Conservation (phyloP, 1,139 yeast species). For the Saccharomyces hybrid region DNA sequence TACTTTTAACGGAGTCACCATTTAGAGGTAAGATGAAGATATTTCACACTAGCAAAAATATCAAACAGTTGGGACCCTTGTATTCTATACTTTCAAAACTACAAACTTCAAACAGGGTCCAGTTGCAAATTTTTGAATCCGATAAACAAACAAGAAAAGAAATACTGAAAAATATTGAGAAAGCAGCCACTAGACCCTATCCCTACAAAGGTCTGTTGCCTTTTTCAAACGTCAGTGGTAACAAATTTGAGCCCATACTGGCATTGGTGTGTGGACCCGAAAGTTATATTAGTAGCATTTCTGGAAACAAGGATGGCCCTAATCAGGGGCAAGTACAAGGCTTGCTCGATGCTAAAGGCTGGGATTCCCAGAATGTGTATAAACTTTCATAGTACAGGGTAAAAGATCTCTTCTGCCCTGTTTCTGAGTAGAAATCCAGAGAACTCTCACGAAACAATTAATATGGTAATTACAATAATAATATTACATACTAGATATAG, state of each 20-base stretch:
- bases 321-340: conserved; percentile 66
- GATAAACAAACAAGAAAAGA: too few species aligned
- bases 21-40: too few species aligned
- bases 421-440: too few species aligned
- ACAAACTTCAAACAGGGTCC: too few species aligned
- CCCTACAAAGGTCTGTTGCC: conserved; percentile 11
- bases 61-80: too few species aligned
- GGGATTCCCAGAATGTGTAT: conserved; percentile 60
- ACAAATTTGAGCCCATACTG: conserved; percentile 13
- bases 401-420: too few species aligned
- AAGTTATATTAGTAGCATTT: conserved; percentile 61
- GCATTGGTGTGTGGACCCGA: conserved; percentile 83
- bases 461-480: neutral
- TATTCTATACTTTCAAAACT: too few species aligned
- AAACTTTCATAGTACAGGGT: conserved; percentile 18
- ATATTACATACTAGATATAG: neutral
- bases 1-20: too few species aligned
- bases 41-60: too few species aligned
- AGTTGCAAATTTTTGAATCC: too few species aligned
- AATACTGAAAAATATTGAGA: neutral
- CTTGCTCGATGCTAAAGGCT: conserved; percentile 53
- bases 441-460: neutral
- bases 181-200: conserved; percentile 16
- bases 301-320: conserved; percentile 53
- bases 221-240: conserved; percentile 27